Evolutionary conservation across 306 rosid species (phyloP), one percentile per base, ranked within the genome.

Genomic region (Datisca glomerata): DNA sequence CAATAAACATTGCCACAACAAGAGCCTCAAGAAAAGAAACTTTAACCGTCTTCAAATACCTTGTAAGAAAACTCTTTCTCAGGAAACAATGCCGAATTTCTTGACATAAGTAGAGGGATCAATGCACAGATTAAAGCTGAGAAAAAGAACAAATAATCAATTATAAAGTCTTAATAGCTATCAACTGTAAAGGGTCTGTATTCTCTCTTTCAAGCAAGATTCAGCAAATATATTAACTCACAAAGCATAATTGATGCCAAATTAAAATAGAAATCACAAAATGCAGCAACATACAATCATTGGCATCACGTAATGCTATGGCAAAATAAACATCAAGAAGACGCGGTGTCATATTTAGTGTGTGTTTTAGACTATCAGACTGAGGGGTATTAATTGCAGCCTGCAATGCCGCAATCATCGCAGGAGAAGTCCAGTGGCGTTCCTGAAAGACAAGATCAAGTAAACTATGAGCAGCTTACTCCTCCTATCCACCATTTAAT

Each of bases 351-450:
- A 76, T 47, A 50, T 47, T 61, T 53, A 89, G 86, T 46, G 58
- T 67, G 56, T 78, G 62, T 57, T 83, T 80, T 57, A 83, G 75
- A 80, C 83, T 77, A 57, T 74, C 77, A 52, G 97, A 79, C 66
- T 61, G 93, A 53, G 93, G 73, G 58, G 47, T 63, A 60, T 61
- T 74, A 49, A 68, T 72, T 41, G 86, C 79, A 44, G 73, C 51
- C 70, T 74, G 79, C 35, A 89, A 51, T 33, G 66, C 56, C 24
- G 84, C 55, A 21, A 75, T 53, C 78, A 89, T 74, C 60, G 63
- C 89, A 25, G 95, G 93, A 73, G 97, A 89, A 28, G 75, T 70
- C 97, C 93, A 83, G 62, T 78, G 97, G 36, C 97, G 93, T 61
- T 83, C 97, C 97, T 89, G 77, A 59, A 56, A 53, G 34, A 57